These are phyloP conservation scores for Trapa incisa DNA, from an alignment of 345 rosid species.

Conservation along the genomic window DNA sequence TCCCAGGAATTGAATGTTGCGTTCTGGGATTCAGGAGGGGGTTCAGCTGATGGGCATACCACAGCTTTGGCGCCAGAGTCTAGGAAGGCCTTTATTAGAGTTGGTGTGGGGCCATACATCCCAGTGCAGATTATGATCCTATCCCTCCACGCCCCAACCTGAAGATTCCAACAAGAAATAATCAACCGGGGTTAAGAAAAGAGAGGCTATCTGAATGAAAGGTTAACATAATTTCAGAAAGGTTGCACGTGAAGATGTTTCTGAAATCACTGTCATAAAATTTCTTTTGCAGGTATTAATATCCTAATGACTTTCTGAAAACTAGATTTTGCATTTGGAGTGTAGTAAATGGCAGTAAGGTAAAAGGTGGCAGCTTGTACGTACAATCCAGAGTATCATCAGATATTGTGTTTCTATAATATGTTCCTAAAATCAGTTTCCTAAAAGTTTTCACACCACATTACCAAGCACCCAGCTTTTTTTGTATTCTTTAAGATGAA, in stretches of 20 bases:
- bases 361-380: background rate
- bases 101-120: conserved; percentile 55
- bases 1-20: conserved; percentile 36
- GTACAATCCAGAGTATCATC: background rate
- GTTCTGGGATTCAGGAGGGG: conserved; percentile 46
- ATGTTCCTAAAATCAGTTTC: background rate
- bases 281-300: background rate
- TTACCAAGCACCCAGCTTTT: background rate
- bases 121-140: conserved; percentile 86
- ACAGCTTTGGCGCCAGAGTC: conserved; percentile 94
- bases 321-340: no score
- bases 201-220: background rate
- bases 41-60: conserved; percentile 58
- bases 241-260: background rate
- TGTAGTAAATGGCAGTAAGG: no score
- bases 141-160: conserved; percentile 99
- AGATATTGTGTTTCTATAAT: background rate
- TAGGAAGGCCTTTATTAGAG: conserved; percentile 46
- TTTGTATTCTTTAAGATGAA: background rate
- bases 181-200: conserved; percentile 7
- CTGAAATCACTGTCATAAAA: background rate
- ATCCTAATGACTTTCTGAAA: no score
- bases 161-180: conserved; percentile 6
- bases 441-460: background rate
- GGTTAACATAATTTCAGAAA: background rate